Conservation (phyloP, 2,329 filamentous ascomycete species). For the Verticillium isaacii region DNA sequence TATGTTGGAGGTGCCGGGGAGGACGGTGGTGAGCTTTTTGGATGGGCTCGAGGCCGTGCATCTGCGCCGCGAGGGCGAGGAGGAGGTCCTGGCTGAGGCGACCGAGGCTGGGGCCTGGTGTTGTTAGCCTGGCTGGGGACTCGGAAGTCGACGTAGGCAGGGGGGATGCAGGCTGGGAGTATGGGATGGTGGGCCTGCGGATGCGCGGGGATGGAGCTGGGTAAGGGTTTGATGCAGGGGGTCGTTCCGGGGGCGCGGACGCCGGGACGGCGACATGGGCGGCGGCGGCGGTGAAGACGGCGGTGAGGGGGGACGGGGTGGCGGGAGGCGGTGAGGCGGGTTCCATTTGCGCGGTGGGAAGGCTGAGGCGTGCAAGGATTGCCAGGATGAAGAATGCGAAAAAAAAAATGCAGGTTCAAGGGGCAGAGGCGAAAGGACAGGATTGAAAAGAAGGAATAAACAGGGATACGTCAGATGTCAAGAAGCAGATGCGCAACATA, state of each 20-base stretch:
- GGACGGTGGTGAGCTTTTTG: constrained; percentile 65
- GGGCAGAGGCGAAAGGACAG: constrained; percentile 1
- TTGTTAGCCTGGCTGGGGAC: not conserved
- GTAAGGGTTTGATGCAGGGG: not conserved
- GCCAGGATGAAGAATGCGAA: constrained; percentile 6
- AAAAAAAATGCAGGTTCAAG: constrained; percentile 1
- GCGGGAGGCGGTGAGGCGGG: not conserved
- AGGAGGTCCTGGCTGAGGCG: constrained; percentile 76
- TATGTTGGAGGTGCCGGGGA: constrained; percentile 61
- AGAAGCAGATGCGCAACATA: constrained; percentile 16
- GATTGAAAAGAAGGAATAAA: constrained; percentile 1
- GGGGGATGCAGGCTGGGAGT: not conserved
- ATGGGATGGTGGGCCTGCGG: not conserved
- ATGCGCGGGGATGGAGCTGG: not conserved
- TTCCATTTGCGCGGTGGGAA: not conserved
- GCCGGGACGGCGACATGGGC: constrained; percentile 6
- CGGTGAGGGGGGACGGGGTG: not conserved
- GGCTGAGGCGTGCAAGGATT: constrained; percentile 3
- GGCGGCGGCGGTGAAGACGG: constrained; percentile 1
- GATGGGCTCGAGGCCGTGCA: constrained; percentile 85
- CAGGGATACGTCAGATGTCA: not conserved
- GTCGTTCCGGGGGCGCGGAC: constrained; percentile 6
- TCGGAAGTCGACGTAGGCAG: too few relatives aligned
- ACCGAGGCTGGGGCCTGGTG: constrained; percentile 57
- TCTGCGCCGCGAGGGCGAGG: constrained; percentile 59